Evolutionary conservation across 805 yeast species (phyloP), one percentile per base, ranked within the genome.

Genomic region (Metschnikowia sp.): DNA sequence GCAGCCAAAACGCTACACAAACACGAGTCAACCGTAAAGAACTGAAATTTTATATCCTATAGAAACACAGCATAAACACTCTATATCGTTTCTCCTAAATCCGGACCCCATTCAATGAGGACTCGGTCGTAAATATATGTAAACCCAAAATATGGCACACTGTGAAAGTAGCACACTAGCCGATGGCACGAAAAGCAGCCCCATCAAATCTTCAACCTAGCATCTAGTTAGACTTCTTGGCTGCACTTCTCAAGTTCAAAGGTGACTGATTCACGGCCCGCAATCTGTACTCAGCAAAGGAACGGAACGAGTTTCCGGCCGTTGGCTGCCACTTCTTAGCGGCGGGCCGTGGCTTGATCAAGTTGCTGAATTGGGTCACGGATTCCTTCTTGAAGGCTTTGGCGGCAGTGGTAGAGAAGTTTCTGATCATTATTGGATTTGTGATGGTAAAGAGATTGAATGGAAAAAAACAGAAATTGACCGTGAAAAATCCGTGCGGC

Each of bases 261-360:
- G 77, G 77, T 38, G 69, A 61, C 49, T 70, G 75, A 61, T 72
- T 65, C 38, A 64, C 63, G 8, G 61, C 74, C 49, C 66, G 65
- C 58, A 72, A 68, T 53, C 77, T 62, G 62, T 72, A 72, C 54
- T 72, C 76, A 36, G 75, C 75, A 57, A 72, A 72, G 4, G 73
- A 63, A 48, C 74, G 62, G 59, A 68, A 72, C 18, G 74, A 62
- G 57, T 69, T 62, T 34, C 74, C 74, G 40, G 62, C 52, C 15
- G 68, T 65, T 15, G 74, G 74, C 44, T 59, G 58, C 72, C 74
- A 69, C 57, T 66, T 69, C 50, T 56, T 51, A 33, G 54, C 51
- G 4, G 55, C 53, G 19, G 57, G 59, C 37, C 51, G 44, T 32
- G 59, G 53, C 53, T 57, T 51, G 38, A 56, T 48, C 44, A 62